These are phyloP conservation scores for Daucus carota DNA, from an alignment of 129 eudicot species.

Conservation along the genomic window DNA sequence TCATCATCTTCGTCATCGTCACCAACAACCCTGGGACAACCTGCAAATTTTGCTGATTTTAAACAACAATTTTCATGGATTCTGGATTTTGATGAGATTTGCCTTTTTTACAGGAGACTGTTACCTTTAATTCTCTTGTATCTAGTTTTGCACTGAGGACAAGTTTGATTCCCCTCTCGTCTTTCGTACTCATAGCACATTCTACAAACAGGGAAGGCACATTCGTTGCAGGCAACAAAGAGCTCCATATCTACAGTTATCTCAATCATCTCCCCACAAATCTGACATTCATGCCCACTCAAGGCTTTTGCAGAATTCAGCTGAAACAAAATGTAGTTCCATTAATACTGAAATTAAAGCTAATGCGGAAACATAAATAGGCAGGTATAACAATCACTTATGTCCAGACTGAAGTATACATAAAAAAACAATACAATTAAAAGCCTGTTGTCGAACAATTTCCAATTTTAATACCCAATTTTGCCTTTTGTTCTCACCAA, in stretches of 20 bases:
- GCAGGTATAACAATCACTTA: neutral
- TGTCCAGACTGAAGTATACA: neutral
- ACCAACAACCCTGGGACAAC: constrained; percentile 78
- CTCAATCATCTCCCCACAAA: constrained; percentile 75
- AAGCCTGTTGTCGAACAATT: neutral
- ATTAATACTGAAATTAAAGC: neutral
- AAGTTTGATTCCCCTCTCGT: constrained; percentile 24
- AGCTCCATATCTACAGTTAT: constrained; percentile 43
- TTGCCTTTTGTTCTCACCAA: neutral
- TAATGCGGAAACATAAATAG: neutral
- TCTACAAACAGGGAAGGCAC: constrained; percentile 5
- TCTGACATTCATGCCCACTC: constrained; percentile 74
- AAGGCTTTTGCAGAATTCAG: neutral
- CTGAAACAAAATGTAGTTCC: neutral
- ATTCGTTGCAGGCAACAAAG: constrained; percentile 82
- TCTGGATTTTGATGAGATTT: neutral
- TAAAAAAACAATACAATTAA: neutral
- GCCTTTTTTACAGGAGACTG: neutral
- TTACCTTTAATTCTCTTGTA: constrained; percentile 6
- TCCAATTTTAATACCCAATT: neutral
- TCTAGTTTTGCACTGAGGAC: constrained; percentile 9
- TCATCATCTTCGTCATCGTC: constrained; percentile 94
- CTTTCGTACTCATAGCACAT: constrained; percentile 4
- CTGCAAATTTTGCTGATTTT: constrained; percentile 21
- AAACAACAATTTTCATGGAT: neutral